Evolutionary conservation across 1,284 basidiomycete species (phyloP), one percentile per base, ranked within the genome.

Genomic region (Spongispora temasekensis): DNA sequence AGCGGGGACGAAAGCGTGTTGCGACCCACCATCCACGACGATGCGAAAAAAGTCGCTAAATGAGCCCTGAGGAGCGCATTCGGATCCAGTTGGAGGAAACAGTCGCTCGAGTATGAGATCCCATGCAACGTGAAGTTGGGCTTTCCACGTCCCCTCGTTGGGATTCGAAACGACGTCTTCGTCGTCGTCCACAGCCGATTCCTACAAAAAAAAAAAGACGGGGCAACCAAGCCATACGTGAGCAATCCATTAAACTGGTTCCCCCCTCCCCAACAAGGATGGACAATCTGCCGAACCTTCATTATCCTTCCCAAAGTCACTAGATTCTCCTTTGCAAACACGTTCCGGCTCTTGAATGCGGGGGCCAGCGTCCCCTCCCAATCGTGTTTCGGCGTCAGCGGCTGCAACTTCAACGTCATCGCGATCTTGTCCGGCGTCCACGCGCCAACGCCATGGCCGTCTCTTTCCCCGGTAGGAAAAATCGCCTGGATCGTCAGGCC

Each of bases 91-190:
- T 25, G 76, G 71, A 4, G 87, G 80, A 57, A 97, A 84, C 63
- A 95, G 86, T 54, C 81, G 80, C 64, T 94, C 90, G 40, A 98
- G 78, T 60, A 98, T 85, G 59, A 88, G 77, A 66, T 90, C 87
- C 97, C 97, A 98, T 28, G 91, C 93, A 71, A 93, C 96, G 71
- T 98, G 97, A 32, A 96, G 81, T 69, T 96, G 90, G 57, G 95
- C 88, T 71, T 93, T 96, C 93, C 94, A 97, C 2, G 84, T 80
- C 19, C 90, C 89, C 23, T 82, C 77, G 7, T 81, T 75, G 12
- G 64, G 80, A 77, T 65, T 79, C 74, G 42, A 77, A 68, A 9
- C 19, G 17, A 15, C 32, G 7, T 34, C 30, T 5, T 81, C 81
- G 10, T 83, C 83, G 12, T 86, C 84, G 50, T 89, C 86, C 30